Base-by-base conservation (phyloP, 805 yeast genomes). In the Candida andamanensis region DNA sequence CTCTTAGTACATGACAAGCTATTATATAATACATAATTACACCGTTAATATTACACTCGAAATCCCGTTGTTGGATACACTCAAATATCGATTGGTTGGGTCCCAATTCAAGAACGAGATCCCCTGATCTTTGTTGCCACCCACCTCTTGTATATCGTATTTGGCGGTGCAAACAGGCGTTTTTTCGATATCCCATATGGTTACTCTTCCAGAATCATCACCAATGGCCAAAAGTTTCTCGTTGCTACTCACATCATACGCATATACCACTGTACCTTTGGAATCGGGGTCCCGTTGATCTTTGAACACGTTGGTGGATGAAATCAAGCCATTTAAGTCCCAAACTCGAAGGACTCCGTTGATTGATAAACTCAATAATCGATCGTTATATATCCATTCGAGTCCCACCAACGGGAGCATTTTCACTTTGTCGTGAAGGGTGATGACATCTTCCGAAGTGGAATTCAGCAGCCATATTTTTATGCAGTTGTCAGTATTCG, bases 381-480 rank as follows among this genome's bases (percentile, higher is more conserved):
- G 24, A 46, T 46, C 31, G 5, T 33, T 24, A 16, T 32, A 11
- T 33, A 80, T 32, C 95, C 95, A 77, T 28, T 64, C 49, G 6
- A 78, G 62, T 13, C 16, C 62, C 68, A 2, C 76, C 60, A 6
- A 79, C 63, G 17, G 85, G 76, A 35, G 77, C 72, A 1, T 74
- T 62, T 49, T 80, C 86, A 17, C 37, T 15, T 15, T 15, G 20
- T 33, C 37, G 9, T 9, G 11, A 6, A 30, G 24, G 14, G 32
- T 24, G 2, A 20, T 17, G 5, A 29, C 17, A 9, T 35, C 37
- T 13, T 76, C 69, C 37, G 73, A 74, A 15, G 73, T 58, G 19
- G 77, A 72, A 17, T 70, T 69, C 22, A 86, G 81, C 46, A 69
- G 74, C 95, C 95, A 89, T 14, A 86, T 63, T 44, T 85, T 72